Evolutionary conservation across 495 filamentous ascomycete genomes (phyloP).

Genomic region (Amorphotheca resinae): DNA sequence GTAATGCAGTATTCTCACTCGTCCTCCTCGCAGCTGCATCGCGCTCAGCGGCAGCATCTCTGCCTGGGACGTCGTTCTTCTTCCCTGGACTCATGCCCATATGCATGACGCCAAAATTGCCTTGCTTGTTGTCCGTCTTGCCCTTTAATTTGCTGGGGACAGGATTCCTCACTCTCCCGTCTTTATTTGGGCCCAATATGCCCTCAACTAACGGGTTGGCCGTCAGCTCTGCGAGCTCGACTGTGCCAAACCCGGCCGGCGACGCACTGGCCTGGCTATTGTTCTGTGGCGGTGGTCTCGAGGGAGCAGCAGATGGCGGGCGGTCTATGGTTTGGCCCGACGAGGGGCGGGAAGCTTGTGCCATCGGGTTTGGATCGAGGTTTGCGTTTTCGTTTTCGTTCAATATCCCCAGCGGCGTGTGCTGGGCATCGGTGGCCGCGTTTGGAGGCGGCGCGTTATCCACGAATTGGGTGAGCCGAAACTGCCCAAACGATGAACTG

Average conservation of each 20-base stretch:
- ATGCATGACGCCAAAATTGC: slow-evolving; percentile 46
- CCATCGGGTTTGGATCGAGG: slow-evolving; percentile 6
- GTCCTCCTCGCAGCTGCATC: slow-evolving; percentile 28
- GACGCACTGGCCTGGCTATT: slow-evolving; percentile 9
- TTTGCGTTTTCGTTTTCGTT: neutral
- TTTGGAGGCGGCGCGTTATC: slow-evolving; percentile 4
- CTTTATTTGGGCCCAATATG: slow-evolving; percentile 23
- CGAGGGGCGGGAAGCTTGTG: slow-evolving; percentile 13
- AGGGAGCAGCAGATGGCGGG: slow-evolving; percentile 5
- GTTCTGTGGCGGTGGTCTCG: slow-evolving; percentile 6
- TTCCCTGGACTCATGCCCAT: slow-evolving; percentile 33
- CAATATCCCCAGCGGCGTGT: slow-evolving; percentile 2
- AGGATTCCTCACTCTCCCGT: slow-evolving; percentile 43
- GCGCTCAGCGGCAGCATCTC: slow-evolving; percentile 40
- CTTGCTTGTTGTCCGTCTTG: slow-evolving; percentile 42
- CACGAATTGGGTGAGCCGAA: slow-evolving; percentile 10
- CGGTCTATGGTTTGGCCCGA: slow-evolving; percentile 14
- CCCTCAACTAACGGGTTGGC: slow-evolving; percentile 21
- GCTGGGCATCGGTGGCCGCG: slow-evolving; percentile 1
- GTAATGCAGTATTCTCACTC: slow-evolving; percentile 41
- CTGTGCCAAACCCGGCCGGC: slow-evolving; percentile 19
- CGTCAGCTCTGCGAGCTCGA: slow-evolving; percentile 15
- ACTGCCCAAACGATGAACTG: slow-evolving; percentile 14
- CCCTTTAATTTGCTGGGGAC: slow-evolving; percentile 45
- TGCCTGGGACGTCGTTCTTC: slow-evolving; percentile 29